These are phyloP conservation scores for Apiospora sp. DNA, from an alignment of 2,329 filamentous ascomycete genomes.

Conservation along the genomic window DNA sequence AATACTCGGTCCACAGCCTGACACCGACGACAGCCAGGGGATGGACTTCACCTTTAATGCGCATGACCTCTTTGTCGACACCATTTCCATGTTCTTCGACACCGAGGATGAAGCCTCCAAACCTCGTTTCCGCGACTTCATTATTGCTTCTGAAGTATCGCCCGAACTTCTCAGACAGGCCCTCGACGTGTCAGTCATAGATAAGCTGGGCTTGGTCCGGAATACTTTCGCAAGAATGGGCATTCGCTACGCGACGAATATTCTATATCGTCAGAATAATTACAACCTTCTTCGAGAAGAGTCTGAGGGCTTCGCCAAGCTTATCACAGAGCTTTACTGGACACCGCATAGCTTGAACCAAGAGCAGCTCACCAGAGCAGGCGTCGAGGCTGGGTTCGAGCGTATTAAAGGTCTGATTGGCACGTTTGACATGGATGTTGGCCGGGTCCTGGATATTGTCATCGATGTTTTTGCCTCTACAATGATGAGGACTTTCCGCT, in stretches of 20 bases:
- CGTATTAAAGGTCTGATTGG: constrained; percentile 93
- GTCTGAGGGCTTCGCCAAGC: constrained; percentile 94
- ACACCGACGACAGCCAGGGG: constrained; percentile 56
- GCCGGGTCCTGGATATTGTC: constrained; percentile 91
- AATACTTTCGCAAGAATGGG: constrained; percentile 85
- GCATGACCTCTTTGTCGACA: constrained; percentile 81
- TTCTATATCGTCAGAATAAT: constrained; percentile 94
- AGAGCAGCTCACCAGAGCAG: constrained; percentile 75
- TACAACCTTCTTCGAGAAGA: constrained; percentile 96
- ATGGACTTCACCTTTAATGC: constrained; percentile 63
- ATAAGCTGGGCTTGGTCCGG: constrained; percentile 80
- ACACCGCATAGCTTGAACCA: constrained; percentile 69
- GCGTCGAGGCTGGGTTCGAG: constrained; percentile 87
- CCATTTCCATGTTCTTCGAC: constrained; percentile 80
- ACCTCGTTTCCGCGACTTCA: constrained; percentile 68
- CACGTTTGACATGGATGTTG: constrained; percentile 96
- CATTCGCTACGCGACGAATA: constrained; percentile 89
- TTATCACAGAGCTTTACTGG: constrained; percentile 94
- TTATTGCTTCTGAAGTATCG: constrained; percentile 76
- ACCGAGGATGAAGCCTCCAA: constrained; percentile 63
- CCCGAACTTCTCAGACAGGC: constrained; percentile 77
- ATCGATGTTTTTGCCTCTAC: constrained; percentile 94
- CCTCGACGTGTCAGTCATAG: constrained; percentile 80
- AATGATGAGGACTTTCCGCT: constrained; percentile 89
- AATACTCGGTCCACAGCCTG: constrained; percentile 68